A percentile compares a stretch with the other conserved stretches of the same genome.
phyloP scores from a whole-genome alignment of 177 flowering plant species.

The Vitis hybrid region DNA sequence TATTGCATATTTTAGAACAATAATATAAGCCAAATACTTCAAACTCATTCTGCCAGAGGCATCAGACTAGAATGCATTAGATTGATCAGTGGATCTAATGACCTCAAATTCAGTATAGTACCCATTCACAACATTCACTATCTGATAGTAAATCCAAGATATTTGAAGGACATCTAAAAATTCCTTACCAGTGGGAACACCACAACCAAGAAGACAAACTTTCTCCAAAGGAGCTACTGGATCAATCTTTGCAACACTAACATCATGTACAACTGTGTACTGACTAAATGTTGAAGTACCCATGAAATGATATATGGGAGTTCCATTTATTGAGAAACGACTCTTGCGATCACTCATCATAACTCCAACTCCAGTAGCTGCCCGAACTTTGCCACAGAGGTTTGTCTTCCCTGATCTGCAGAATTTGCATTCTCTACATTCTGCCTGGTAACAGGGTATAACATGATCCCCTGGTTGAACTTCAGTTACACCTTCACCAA shows the following conservation, averaged over 20 bases:
- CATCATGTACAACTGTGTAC: slow-evolving; percentile 96
- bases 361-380: slow-evolving; percentile 88
- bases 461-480: slow-evolving; percentile 97
- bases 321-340: slow-evolving; percentile 89
- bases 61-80: no score
- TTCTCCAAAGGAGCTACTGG: slow-evolving; percentile 91
- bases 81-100: no score
- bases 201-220: slow-evolving; percentile 98
- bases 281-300: slow-evolving; percentile 98
- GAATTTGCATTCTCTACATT: slow-evolving; percentile 91
- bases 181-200: slow-evolving; percentile 86
- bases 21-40: no score
- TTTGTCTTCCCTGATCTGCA: slow-evolving; percentile 98
- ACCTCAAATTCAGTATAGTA: no score
- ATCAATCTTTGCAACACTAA: slow-evolving; percentile 94
- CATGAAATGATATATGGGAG: slow-evolving; percentile 96
- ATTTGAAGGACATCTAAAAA: neutral
- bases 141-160: neutral
- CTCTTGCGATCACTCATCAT: slow-evolving; percentile 94
- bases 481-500: slow-evolving; percentile 96
- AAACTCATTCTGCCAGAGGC: no score
- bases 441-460: slow-evolving; percentile 95
- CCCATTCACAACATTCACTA: neutral
- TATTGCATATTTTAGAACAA: no score
- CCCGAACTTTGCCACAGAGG: slow-evolving; percentile 91